A percentile compares a stretch with the other conserved stretches of the same genome.
Evolutionary conservation across 176 grass and related monocot genomes (phyloP).

Genomic region (Miscanthus lutarioriparius): DNA sequence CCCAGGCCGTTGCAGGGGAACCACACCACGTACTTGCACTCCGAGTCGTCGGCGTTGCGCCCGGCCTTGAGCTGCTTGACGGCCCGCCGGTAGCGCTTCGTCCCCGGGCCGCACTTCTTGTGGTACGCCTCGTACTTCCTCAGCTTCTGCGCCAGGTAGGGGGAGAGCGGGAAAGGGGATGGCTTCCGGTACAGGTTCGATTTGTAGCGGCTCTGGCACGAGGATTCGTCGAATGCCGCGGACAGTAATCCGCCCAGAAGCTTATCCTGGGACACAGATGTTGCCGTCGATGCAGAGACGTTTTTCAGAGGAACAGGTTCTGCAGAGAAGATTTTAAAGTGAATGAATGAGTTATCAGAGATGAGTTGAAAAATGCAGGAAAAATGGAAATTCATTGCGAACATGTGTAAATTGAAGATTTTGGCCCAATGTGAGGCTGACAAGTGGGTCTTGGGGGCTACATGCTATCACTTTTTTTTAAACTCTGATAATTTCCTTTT

Average conservation of each 20-base stretch:
- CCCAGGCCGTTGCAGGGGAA: conserved; percentile 83
- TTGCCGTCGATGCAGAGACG: background rate
- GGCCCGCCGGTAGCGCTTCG: conserved; percentile 55
- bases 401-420: background rate
- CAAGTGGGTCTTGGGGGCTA: background rate
- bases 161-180: conserved; percentile 60
- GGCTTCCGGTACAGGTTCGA: conserved; percentile 61
- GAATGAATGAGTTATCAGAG: background rate
- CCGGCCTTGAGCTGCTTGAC: conserved; percentile 63
- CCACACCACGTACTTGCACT: conserved; percentile 85
- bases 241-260: conserved; percentile 69
- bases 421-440: background rate
- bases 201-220: conserved; percentile 71
- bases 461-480: background rate
- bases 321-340: background rate
- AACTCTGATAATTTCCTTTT: background rate
- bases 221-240: conserved; percentile 47
- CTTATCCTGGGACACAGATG: conserved; percentile 37
- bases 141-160: conserved; percentile 66
- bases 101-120: conserved; percentile 78
- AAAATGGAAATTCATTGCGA: background rate
- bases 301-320: conserved; percentile 8
- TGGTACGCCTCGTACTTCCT: conserved; percentile 72
- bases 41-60: conserved; percentile 38
- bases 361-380: background rate